Base-by-base conservation (phyloP, 345 rosid genomes). In the Euphorbia peplus region DNA sequence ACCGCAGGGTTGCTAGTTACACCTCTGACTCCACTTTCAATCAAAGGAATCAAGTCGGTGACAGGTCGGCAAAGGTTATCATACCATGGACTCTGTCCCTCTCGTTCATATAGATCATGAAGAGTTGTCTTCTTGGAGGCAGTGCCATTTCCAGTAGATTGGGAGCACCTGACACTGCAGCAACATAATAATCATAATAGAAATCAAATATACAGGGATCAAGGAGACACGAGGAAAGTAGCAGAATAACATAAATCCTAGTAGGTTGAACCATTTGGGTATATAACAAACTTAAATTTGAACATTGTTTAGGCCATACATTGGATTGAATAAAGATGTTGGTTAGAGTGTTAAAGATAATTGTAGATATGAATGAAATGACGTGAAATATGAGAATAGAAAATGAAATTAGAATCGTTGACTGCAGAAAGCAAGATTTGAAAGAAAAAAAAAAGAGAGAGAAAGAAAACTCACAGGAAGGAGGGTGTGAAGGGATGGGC, bases 1-100 rank as follows among this genome's bases (percentile, higher is more conserved):
- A 93, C 98, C 87, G 98, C 97, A 25, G 99, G 97, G 81, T 93
- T 91, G 87, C 99, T 93, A n/a, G 99, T 93, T 16, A 93, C 99
- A 65, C 98, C 99, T 81, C 99, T 82, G 46, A 93, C 98, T 12
- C 98, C 98, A 68, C 82, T 89, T 66, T 80, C 95, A 8, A 93
- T 89, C 54, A 91, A 75, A 0, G 96, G 97, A 68, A 93, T 84
- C 73, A 93, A 83, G 81, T 93, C 96, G 0, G 95, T 89, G 22
- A 95, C 96, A 0, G 99, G 99, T 50, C 99, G 84, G 84, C 96
- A 95, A 35, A 95, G 93, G 79, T 91, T 95, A 70, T 95, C 99
- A 77, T 95, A 95, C 99, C 99, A 95, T 32, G 99, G 99, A 80
- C 99, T 91, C 87, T 95, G 99, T 26, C 99, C 97, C 80, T 90